These are phyloP conservation scores for Eucalyptus cloeziana DNA, from an alignment of 345 rosid species.

Conservation along the genomic window DNA sequence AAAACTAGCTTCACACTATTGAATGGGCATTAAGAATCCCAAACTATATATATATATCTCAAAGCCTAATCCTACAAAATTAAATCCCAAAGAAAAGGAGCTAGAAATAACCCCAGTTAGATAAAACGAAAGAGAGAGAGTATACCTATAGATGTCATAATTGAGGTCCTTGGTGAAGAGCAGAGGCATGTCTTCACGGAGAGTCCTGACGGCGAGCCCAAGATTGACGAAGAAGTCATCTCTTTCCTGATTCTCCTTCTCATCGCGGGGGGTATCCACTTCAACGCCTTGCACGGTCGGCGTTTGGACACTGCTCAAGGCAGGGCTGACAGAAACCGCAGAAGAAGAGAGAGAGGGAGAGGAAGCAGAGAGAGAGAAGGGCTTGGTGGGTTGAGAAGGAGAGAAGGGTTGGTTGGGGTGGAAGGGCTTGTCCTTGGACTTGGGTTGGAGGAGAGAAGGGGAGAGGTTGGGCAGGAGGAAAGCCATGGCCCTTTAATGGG, in stretches of 20 bases:
- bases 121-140: slow-evolving; percentile 19
- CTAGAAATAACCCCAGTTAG: neutral
- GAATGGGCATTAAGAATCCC: neutral
- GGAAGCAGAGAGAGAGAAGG: neutral
- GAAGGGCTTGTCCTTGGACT: slow-evolving; percentile 19
- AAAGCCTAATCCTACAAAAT: neutral
- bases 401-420: neutral
- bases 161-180: slow-evolving; percentile 69
- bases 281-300: slow-evolving; percentile 19
- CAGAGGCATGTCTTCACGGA: slow-evolving; percentile 77
- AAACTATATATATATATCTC: neutral
- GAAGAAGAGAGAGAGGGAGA: slow-evolving; percentile 1
- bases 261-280: slow-evolving; percentile 10
- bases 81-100: neutral
- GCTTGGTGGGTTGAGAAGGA: neutral
- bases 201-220: slow-evolving; percentile 78
- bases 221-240: slow-evolving; percentile 73
- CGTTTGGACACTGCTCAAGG: neutral
- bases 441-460: slow-evolving; percentile 37
- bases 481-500: slow-evolving; percentile 31
- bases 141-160: slow-evolving; percentile 76
- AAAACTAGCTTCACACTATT: neutral
- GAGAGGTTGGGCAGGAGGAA: slow-evolving; percentile 72
- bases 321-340: neutral
- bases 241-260: slow-evolving; percentile 17